Conservation (phyloP, 345 rosid species). For the Durio zibethinus region DNA sequence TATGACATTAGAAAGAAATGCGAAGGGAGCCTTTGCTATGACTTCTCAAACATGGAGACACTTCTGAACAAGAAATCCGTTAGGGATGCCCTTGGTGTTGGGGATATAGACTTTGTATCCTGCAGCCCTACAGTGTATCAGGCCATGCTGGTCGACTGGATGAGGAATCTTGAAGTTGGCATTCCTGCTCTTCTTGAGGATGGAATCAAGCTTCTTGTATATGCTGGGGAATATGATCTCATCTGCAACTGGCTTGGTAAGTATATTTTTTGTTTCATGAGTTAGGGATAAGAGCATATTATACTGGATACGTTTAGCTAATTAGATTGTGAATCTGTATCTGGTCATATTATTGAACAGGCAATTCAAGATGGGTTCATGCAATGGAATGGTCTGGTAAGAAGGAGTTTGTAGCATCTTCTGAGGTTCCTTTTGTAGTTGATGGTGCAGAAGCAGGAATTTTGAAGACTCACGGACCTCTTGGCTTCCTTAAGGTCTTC, state of each 20-base stretch:
- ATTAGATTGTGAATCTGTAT: background rate
- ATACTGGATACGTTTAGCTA: background rate
- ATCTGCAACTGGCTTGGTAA: slow-evolving; percentile 99
- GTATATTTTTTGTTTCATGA: slow-evolving; percentile 16
- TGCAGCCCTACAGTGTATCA: slow-evolving; percentile 80
- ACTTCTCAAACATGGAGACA: slow-evolving; percentile 96
- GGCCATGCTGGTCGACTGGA: slow-evolving; percentile 93
- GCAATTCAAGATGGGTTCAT: slow-evolving; percentile 99
- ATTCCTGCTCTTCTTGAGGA: slow-evolving; percentile 94
- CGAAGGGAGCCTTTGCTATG: slow-evolving; percentile 85
- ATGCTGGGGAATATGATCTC: slow-evolving; percentile 98
- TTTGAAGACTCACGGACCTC: slow-evolving; percentile 63
- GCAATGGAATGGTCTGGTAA: slow-evolving; percentile 97
- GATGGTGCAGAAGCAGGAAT: slow-evolving; percentile 77
- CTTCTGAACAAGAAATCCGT: slow-evolving; percentile 70
- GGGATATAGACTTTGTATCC: slow-evolving; percentile 78
- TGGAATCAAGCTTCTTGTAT: slow-evolving; percentile 83
- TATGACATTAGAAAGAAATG: slow-evolving; percentile 95
- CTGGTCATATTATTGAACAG: slow-evolving; percentile 31
- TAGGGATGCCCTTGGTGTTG: slow-evolving; percentile 80
- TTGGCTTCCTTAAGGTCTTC: slow-evolving; percentile 85
- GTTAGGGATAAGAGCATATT: background rate
- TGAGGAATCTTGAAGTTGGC: slow-evolving; percentile 92
- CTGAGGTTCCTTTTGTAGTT: slow-evolving; percentile 67
- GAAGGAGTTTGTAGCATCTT: slow-evolving; percentile 53